Evolutionary conservation across 192 early-diverging fungal genomes (phyloP).

Genomic region (Gonapodya sp.): DNA sequence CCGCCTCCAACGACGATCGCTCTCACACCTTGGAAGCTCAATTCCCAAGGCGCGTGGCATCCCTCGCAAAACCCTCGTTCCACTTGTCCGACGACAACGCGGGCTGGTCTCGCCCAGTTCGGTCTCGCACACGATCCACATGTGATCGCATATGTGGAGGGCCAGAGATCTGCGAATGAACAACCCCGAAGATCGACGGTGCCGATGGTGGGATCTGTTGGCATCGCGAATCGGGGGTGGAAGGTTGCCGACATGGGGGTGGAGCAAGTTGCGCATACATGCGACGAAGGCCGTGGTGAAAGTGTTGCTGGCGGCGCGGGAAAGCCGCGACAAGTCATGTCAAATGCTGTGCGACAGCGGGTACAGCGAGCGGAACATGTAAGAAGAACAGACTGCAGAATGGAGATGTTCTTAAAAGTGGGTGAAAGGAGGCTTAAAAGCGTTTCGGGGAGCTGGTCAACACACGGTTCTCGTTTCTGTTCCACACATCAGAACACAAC

Average conservation of each 20-base stretch:
- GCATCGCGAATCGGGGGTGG: slow-evolving; percentile 52
- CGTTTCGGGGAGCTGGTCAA: slow-evolving; percentile 46
- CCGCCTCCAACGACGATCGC: background rate
- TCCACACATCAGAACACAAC: background rate
- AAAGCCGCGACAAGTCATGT: slow-evolving; percentile 36
- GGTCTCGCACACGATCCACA: slow-evolving; percentile 55
- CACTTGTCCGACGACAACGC: background rate
- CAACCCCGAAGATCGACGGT: slow-evolving; percentile 65
- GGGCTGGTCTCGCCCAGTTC: slow-evolving; percentile 14
- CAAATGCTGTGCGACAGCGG: slow-evolving; percentile 63
- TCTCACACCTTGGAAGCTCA: background rate
- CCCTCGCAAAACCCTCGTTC: slow-evolving; percentile 17
- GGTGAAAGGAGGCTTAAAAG: slow-evolving; percentile 59
- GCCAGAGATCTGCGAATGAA: slow-evolving; percentile 59
- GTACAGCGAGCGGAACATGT: slow-evolving; percentile 57
- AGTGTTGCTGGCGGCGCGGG: slow-evolving; percentile 16
- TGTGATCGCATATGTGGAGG: slow-evolving; percentile 54
- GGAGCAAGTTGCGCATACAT: slow-evolving; percentile 44
- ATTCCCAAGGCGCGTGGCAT: background rate
- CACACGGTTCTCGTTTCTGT: slow-evolving; percentile 4
- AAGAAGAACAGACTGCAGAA: slow-evolving; percentile 55
- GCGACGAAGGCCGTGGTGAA: slow-evolving; percentile 29
- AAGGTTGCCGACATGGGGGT: slow-evolving; percentile 42
- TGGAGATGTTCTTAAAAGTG: slow-evolving; percentile 49
- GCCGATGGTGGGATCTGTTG: slow-evolving; percentile 44